Evolutionary conservation across 441 rosid species (phyloP).

Genomic region (Pelargonium cotyledonis): DNA sequence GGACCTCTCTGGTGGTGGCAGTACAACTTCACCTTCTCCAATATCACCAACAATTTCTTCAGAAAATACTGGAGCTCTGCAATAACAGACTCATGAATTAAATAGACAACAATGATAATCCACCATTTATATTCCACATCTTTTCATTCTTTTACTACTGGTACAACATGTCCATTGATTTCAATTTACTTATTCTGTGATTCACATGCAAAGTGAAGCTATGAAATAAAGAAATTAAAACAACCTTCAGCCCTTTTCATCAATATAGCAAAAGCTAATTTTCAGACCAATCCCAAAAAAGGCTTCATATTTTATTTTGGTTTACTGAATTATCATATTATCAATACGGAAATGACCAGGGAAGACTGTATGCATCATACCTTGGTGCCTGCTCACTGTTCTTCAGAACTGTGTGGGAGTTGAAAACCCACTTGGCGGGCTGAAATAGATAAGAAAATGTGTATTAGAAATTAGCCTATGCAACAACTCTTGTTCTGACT

Average conservation of each 20-base stretch:
- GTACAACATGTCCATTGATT: background rate
- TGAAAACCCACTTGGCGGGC: slow-evolving; percentile 88
- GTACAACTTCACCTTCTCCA: slow-evolving; percentile 55
- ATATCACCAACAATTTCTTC: slow-evolving; percentile 60
- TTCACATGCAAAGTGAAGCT: background rate
- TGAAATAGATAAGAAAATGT: slow-evolving; percentile 30
- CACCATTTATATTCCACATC: background rate
- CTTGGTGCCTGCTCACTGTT: slow-evolving; percentile 79
- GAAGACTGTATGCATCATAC: slow-evolving; percentile 26
- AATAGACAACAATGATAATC: background rate
- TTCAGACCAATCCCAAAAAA: background rate
- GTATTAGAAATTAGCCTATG: slow-evolving; percentile 19
- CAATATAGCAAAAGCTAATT: background rate
- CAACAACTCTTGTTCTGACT: background rate
- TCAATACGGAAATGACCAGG: no score
- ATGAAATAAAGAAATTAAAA: background rate
- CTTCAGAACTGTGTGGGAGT: slow-evolving; percentile 70
- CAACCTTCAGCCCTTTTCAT: no score
- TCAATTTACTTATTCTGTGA: background rate
- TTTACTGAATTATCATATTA: no score
- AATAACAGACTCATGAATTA: slow-evolving; percentile 4
- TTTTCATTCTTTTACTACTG: background rate
- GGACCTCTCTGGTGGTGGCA: slow-evolving; percentile 68
- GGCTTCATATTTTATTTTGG: background rate
- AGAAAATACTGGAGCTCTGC: slow-evolving; percentile 69